Percentiles rank a stretch among this genome's conserved stretches.
These are phyloP conservation scores for Cercospora beticola DNA, from an alignment of 2,329 filamentous ascomycete species.

Conservation along the genomic window DNA sequence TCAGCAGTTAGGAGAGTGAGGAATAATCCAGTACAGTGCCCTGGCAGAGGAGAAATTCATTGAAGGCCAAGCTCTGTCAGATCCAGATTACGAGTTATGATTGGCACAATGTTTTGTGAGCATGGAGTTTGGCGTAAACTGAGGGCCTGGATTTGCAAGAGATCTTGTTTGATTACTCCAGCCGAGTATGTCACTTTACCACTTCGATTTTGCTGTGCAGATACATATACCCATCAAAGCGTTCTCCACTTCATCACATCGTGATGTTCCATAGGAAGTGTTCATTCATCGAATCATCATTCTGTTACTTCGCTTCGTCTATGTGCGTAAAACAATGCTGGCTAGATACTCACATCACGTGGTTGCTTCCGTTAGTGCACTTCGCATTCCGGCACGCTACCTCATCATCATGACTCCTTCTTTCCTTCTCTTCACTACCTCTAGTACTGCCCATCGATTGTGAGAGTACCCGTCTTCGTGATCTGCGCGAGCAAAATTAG, in stretches of 20 bases:
- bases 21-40: neutral
- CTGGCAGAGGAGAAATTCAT: neutral
- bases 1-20: constrained; percentile 21
- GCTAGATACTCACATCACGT: neutral
- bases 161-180: neutral
- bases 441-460: constrained; percentile 57
- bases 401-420: neutral
- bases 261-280: neutral
- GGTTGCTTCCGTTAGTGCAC: neutral
- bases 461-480: constrained; percentile 65
- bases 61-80: neutral
- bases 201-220: neutral
- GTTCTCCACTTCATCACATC: neutral
- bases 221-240: neutral
- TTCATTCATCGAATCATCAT: neutral
- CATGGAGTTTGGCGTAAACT: neutral
- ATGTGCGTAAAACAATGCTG: neutral
- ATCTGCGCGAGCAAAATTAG: constrained; percentile 36
- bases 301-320: neutral
- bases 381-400: neutral
- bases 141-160: neutral
- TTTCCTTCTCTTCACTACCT: neutral
- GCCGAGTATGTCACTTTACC: neutral
- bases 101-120: neutral
- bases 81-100: neutral